Base-by-base conservation (phyloP, 768 basidiomycete genomes). In the Mrakia blollopis region DNA sequence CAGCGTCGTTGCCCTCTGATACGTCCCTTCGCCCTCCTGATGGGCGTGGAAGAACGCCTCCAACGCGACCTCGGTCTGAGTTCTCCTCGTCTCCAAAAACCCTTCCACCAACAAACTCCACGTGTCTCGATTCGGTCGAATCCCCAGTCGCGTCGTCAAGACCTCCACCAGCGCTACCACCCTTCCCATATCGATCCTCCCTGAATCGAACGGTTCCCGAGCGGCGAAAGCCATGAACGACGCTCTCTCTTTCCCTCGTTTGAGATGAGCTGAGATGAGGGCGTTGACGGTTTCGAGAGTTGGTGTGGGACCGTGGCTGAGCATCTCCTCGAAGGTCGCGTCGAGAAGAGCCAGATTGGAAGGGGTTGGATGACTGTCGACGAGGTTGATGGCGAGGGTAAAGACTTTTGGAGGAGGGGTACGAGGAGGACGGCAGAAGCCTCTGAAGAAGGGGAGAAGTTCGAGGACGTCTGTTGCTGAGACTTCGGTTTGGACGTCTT, bases 381-480 rank as follows among this genome's bases (percentile, higher is more conserved):
- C 57, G 23, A 75, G 60, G 16, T 32, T 32, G 50, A 75, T 52
- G n/a, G 67, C 47, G 50, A 67, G 5, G 65, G 54, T 52, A 52
- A 69, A 70, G 57, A 60, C 67, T 18, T 44, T 4, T 4, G 50
- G 47, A 2, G 75, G 75, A 10, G 54, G 50, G 28, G 54, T 65
- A 0, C 69, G 75, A 35, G 44, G 41, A 37, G 65, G 57, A 37
- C n/a, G 50, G 6, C 54, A 69, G 52, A 65, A 69, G 50, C 67
- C 67, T 30, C 75, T 52, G 50, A 75, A 23, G 16, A 69, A 37
- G 25, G 75, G 75, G 37, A 75, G 57, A 37, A 75, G 35, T 52
- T 57, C 54, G 75, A 75, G 54, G 3, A 47, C 14, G 35, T 70
- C 67, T 11, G 35, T 39, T 2, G 69, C 32, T 14, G 69, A 10